A percentile compares a stretch with the other conserved stretches of the same genome.
These are phyloP conservation scores for Nissolia schottii DNA, from an alignment of 306 rosid genomes.

Conservation along the genomic window DNA sequence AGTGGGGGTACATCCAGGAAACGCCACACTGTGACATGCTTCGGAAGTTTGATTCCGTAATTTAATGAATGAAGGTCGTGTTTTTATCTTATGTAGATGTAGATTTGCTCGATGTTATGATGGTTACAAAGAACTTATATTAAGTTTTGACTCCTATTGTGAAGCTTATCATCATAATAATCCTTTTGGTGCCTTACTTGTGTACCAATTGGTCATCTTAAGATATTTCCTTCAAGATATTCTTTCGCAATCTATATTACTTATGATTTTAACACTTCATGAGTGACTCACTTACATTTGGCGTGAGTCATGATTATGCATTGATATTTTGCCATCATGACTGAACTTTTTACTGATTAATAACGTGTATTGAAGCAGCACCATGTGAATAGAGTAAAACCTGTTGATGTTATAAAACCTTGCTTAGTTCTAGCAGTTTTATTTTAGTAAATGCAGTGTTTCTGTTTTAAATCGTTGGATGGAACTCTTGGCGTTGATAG, in stretches of 20 bases:
- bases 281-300: not conserved
- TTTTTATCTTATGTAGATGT: slow-evolving; percentile 16
- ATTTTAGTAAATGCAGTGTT: not conserved
- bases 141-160: not conserved
- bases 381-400: not conserved
- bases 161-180: not conserved
- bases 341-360: not conserved
- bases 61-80: slow-evolving; percentile 42
- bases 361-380: not conserved
- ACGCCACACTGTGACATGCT: slow-evolving; percentile 90
- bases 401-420: not conserved
- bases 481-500: not conserved
- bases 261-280: not conserved
- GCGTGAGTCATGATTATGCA: not conserved
- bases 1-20: slow-evolving; percentile 88
- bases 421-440: not conserved
- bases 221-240: not conserved
- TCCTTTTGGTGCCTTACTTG: not conserved
- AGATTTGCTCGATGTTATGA: slow-evolving; percentile 27
- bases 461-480: not conserved
- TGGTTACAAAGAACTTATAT: not conserved
- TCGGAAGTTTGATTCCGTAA: slow-evolving; percentile 42
- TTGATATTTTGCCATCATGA: not conserved
- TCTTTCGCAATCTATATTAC: not conserved
- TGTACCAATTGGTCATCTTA: not conserved